Evolutionary conservation across 2,329 filamentous ascomycete genomes (phyloP), one percentile per base, ranked within the genome.

Genomic region (Phialophora expanda): DNA sequence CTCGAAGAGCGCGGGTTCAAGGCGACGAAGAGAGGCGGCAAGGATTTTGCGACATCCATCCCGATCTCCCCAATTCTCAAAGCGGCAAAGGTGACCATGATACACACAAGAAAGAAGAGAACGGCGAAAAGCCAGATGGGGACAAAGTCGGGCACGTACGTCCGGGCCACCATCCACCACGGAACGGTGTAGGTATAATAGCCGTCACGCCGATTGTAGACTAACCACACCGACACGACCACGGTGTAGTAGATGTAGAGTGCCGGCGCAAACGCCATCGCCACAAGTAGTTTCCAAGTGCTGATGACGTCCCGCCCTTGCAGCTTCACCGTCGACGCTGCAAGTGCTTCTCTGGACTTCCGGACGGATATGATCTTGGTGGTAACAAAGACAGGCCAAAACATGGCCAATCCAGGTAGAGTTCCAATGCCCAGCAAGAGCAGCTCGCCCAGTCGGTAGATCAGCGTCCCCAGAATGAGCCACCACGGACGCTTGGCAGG

Each of bases 11-110:
- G 88, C 1, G 95, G 95, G 73, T 90, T 90, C 74, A 98, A 85
- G 70, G 91, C 95, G 38, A 97, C 84, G 54, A 96, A 83, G 9
- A 99, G 86, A 5, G 95, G 95, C 9, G 92, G 87, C 17, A 99
- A 85, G 0, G 94, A 98, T 79, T 98, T 99, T 81, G 95, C 83
- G 63, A 99, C 97, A 75, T 99, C 95, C 93, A 99, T 97, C 60
- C 94, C 95, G n/a, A 96, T 90, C 80, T 99, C 95, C 55, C 95
- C 95, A 71, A 98, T 96, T 11, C 95, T 90, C 60, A 99, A 87
- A 6, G 95, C 92, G 4, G 93, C 93, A 77, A 96, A 97, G 0
- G 93, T 97, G 73, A 97, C 90, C 26, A 88, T 86, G 5, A 93
- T 90, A 82, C 97, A 97, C 70, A 96, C 81, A 56, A 92, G 83